A percentile compares a stretch with the other conserved stretches of the same genome.
phyloP scores from a whole-genome alignment of 2,329 filamentous ascomycete species.

The Aureobasidium sp. region DNA sequence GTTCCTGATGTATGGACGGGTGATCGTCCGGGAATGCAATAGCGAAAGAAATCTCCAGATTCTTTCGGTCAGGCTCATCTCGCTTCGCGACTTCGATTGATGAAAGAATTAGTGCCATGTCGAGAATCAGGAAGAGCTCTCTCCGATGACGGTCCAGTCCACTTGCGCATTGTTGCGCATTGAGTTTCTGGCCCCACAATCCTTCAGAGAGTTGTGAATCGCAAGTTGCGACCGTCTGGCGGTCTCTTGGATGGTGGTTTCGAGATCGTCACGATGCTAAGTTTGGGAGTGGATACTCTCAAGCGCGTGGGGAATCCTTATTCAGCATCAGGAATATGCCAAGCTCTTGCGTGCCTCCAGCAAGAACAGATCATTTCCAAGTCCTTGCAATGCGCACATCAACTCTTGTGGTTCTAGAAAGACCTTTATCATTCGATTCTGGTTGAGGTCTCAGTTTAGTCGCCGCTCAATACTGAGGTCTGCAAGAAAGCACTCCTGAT shows the following conservation, averaged over 20 bases:
- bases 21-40: conserved; percentile 3
- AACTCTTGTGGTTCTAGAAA: background rate
- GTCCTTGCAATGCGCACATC: background rate
- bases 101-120: background rate
- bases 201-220: background rate
- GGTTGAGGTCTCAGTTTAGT: background rate
- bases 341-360: background rate
- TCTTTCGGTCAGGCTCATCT: background rate
- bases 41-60: background rate
- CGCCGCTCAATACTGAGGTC: background rate
- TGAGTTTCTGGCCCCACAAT: background rate
- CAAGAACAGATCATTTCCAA: background rate
- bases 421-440: background rate
- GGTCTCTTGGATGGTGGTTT: conserved; percentile 5
- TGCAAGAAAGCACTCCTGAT: background rate
- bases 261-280: conserved; percentile 7
- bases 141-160: background rate
- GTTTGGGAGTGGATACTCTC: background rate
- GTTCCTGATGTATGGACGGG: background rate
- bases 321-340: background rate
- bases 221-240: background rate
- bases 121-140: background rate
- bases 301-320: background rate
- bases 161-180: background rate
- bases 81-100: conserved; percentile 1